Conservation (phyloP, 495 filamentous ascomycete genomes). For the Talaromyces borbonicus region DNA sequence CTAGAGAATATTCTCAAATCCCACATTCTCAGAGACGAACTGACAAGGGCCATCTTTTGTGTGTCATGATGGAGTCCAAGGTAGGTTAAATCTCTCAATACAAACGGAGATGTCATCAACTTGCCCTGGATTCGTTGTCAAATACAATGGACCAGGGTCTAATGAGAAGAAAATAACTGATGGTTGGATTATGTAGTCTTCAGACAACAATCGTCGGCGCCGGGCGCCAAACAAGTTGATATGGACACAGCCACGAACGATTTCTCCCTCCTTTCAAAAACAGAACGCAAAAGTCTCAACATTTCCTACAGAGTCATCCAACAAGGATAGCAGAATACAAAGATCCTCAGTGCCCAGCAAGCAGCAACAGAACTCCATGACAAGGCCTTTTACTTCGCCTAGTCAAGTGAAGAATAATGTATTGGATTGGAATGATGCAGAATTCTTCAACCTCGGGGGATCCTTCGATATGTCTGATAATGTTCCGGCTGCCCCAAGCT, state of each 20-base stretch:
- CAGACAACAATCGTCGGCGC: background rate
- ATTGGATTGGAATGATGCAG: background rate
- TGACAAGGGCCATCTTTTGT: background rate
- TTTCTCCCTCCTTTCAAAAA: background rate
- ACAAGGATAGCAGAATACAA: background rate
- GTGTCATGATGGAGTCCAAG: background rate
- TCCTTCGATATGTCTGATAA: background rate
- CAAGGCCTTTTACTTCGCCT: background rate
- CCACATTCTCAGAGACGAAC: background rate
- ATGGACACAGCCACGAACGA: background rate
- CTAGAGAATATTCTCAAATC: background rate
- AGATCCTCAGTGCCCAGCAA: background rate
- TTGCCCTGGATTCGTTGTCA: background rate
- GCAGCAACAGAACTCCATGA: background rate
- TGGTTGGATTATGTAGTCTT: background rate
- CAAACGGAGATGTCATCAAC: background rate
- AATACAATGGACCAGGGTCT: background rate
- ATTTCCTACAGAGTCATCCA: background rate
- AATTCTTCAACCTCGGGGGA: background rate
- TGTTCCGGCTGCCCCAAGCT: background rate
- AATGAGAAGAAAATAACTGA: background rate
- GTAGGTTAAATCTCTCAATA: background rate
- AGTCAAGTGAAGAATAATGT: background rate
- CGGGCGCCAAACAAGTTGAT: background rate
- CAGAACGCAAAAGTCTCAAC: background rate